Base-by-base conservation (phyloP, 2,329 filamentous ascomycete species). In the Shiraia sp. region DNA sequence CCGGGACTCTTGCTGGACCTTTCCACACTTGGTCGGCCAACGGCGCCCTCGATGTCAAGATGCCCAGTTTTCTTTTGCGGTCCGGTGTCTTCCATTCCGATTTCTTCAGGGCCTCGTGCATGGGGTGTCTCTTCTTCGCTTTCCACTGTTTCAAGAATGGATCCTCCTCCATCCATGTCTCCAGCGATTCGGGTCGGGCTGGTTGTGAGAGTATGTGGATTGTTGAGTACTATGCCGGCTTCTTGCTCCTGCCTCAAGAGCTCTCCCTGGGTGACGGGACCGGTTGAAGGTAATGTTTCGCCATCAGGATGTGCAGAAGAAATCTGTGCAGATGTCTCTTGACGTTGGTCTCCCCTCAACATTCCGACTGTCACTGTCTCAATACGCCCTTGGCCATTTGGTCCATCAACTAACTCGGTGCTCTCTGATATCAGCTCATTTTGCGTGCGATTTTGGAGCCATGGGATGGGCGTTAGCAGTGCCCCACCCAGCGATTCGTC, bases 401-500 rank as follows among this genome's bases (percentile, higher is more conserved):
- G 88, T 0, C 88, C 88, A 36, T 91, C 87, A 24, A 91, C 88
- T 12, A 87, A 90, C 72, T 90, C 85, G 0, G 86, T 90, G 65
- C 81, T 83, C 65, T 91, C 87, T 26, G 85, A 89, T 51, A 81
- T 80, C 14, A 87, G 75, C 56, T 86, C 82, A 14, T 74, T 74
- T 59, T 85, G 81, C 10, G 69, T 49, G 24, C 61, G 53, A 45
- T 67, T 61, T 42, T 70, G 57, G 36, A 97, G 74, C 93, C 93
- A 99, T 0, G 91, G 88, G 42, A 99, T 97, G 1, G 92, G 93
- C 1, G 92, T 97, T 35, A 99, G 76, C 13, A 96, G 76, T 0
- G 93, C 93, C 6, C 93, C 93, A 15, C 92, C 92, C 1, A 97
- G 75, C 10, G 86, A 87, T 66, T 96, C 92, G 58, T 97, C 92